Evolutionary conservation across 768 basidiomycete species (phyloP), one percentile per base, ranked within the genome.

Genomic region (Podaxis mareebaensis): DNA sequence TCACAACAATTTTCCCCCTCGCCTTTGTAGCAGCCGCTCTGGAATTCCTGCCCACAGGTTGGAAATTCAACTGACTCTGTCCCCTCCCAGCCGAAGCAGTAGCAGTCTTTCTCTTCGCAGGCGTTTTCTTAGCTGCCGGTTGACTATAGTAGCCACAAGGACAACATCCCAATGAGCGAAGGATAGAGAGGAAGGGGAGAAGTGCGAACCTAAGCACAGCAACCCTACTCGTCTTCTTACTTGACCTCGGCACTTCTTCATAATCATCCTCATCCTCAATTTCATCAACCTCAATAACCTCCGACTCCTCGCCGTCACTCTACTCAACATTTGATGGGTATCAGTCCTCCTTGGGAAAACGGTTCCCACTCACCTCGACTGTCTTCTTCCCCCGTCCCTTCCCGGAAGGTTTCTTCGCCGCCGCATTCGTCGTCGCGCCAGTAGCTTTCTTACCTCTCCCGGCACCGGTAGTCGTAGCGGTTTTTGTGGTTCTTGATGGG

Each of bases 1-100:
- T 60, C 67, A 82, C 83, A 67, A 85, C 82, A 74, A 90, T 83
- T 74, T 77, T 91, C 48, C 83, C 82, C 68, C 80, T 84, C 10
- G 92, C 89, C 68, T 79, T 86, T 17, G 85, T 79, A 6, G 92
- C 91, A 13, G 92, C 91, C 0, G 89, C 82, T 58, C 91, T 75
- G 1, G 78, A 85, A 15, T 86, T 82, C 38, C 87, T 77, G 6
- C 83, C 83, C 22, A 77, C 79, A 10, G 90, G 86, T 0, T 86
- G 83, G 65, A 92, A 92, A 39, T 75, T 83, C 59, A 92, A 72
- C 48, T 85, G 88, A 1, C 80, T 64, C 71, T 90, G 89, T 60
- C 81, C 85, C 39, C 39, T 20, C n/a, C 33, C 20, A 12, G 30
- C 7, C 75, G 53, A 38, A 33, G 44, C 79, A 64, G 56, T 83